phyloP scores from a whole-genome alignment of 768 basidiomycete genomes.

The Coprinopsis sp. region DNA sequence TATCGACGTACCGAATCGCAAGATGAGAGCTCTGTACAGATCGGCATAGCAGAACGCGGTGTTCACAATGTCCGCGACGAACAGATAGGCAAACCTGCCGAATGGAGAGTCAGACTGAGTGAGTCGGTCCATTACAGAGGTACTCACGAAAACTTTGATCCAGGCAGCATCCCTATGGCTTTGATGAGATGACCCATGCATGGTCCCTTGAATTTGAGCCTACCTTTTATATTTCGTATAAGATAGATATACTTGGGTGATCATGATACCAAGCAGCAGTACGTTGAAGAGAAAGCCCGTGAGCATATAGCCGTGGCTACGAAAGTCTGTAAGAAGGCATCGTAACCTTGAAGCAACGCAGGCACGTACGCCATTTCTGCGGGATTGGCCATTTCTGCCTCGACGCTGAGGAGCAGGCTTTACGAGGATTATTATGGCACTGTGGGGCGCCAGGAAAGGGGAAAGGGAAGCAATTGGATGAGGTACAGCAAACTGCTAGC shows the following conservation, averaged over 20 bases:
- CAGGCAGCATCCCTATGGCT: not conserved
- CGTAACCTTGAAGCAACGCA: not conserved
- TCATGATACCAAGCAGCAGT: constrained; percentile 15
- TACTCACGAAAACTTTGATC: not conserved
- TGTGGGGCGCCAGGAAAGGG: too few species aligned
- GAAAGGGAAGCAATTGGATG: too few species aligned
- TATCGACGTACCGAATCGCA: constrained; percentile 4
- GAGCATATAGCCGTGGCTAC: constrained; percentile 15
- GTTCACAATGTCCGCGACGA: constrained; percentile 8
- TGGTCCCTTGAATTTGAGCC: too few species aligned
- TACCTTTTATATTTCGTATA: constrained; percentile 14
- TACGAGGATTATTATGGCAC: too few species aligned
- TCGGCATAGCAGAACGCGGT: constrained; percentile 5
- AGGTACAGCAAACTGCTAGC: too few species aligned
- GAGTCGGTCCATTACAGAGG: not conserved
- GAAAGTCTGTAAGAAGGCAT: not conserved
- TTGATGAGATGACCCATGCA: too few species aligned
- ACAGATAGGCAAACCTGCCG: constrained; percentile 10
- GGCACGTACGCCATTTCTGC: constrained; percentile 12
- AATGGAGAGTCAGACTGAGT: not conserved
- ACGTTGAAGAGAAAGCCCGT: constrained; percentile 14
- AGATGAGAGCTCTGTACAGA: constrained; percentile 6
- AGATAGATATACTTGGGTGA: constrained; percentile 13
- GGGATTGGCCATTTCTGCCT: constrained; percentile 10
- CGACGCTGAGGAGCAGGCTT: too few species aligned